A percentile compares a stretch with the other conserved stretches of the same genome.
phyloP scores from a whole-genome alignment of 164 flowering plant species.

The Liriodendron chinense region DNA sequence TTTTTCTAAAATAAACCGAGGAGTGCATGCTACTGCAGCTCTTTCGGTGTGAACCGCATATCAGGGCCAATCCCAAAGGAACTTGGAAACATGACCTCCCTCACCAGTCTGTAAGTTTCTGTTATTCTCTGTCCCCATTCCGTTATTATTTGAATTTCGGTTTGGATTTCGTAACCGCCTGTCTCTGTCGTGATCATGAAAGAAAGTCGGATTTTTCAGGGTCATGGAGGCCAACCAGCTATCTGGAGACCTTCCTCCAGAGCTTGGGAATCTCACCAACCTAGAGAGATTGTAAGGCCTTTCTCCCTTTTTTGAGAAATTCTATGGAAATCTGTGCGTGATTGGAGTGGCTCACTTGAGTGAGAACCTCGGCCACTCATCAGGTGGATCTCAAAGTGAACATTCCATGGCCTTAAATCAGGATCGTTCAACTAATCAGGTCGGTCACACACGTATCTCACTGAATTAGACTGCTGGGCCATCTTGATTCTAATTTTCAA shows the following conservation, averaged over 20 bases:
- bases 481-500: too few relatives aligned
- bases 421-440: too few relatives aligned
- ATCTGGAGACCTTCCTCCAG: constrained; percentile 32
- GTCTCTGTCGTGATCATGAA: too few relatives aligned
- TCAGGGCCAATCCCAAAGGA: constrained; percentile 24
- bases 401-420: too few relatives aligned
- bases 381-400: too few relatives aligned
- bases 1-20: too few relatives aligned
- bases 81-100: constrained; percentile 36
- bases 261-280: constrained; percentile 31
- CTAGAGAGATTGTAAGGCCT: constrained; percentile 25
- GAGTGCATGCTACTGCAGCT: constrained; percentile 36
- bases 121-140: background rate
- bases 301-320: background rate
- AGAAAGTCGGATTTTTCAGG: constrained; percentile 17
- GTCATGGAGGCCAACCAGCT: constrained; percentile 30
- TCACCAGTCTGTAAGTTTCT: constrained; percentile 36
- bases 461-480: too few relatives aligned
- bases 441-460: too few relatives aligned
- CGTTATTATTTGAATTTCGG: background rate
- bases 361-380: too few relatives aligned
- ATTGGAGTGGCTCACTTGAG: too few relatives aligned
- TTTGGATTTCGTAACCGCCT: background rate
- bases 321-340: too few relatives aligned
- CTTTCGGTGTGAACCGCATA: constrained; percentile 37